phyloP scores from a whole-genome alignment of 2,329 filamentous ascomycete genomes.

The Fusarium heterosporum region DNA sequence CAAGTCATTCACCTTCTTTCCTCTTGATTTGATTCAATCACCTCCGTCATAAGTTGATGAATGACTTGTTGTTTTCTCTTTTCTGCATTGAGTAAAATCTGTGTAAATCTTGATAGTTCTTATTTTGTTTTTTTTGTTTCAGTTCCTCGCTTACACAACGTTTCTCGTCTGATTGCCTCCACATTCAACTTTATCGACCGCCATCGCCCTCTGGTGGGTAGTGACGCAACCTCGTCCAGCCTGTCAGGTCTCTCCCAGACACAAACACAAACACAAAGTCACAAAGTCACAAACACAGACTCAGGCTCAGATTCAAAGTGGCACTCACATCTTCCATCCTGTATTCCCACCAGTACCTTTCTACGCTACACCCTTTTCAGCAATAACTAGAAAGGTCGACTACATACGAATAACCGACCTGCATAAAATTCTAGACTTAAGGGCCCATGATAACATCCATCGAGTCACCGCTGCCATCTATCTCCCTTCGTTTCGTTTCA shows the following conservation, averaged over 20 bases:
- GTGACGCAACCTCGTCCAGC: constrained; percentile 41
- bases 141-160: not conserved
- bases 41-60: not conserved
- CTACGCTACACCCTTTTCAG: constrained; percentile 31
- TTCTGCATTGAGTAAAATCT: not conserved
- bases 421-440: constrained; percentile 42
- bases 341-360: constrained; percentile 22
- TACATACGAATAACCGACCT: constrained; percentile 41
- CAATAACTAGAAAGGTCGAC: not conserved
- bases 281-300: too few relatives aligned
- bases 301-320: constrained; percentile 2
- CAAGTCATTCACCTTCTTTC: constrained; percentile 11
- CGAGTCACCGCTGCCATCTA: constrained; percentile 38
- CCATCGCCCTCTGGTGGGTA: not conserved
- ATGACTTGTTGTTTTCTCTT: not conserved
- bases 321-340: constrained; percentile 12
- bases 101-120: not conserved
- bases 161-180: not conserved
- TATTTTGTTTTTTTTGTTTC: not conserved
- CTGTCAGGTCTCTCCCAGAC: not conserved
- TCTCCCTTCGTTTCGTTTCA: not conserved
- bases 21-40: constrained; percentile 13
- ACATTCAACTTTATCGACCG: not conserved
- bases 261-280: too few relatives aligned
- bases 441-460: constrained; percentile 30